These are phyloP conservation scores for Cladophialophora yegresii DNA, from an alignment of 2,329 filamentous ascomycete genomes.

Conservation along the genomic window DNA sequence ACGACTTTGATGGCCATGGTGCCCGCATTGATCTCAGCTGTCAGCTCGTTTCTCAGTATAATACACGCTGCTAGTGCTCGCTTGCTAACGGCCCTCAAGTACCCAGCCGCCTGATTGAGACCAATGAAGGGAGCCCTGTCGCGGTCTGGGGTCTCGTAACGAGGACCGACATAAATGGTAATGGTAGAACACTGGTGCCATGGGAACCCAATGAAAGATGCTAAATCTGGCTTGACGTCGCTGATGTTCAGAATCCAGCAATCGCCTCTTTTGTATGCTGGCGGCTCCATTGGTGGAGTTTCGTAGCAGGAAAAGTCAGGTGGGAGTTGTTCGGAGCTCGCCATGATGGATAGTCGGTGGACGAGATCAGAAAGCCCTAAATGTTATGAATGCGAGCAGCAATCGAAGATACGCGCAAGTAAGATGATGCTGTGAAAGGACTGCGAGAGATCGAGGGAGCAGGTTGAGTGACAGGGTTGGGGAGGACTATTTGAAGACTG, in stretches of 20 bases:
- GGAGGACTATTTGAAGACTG: neutral
- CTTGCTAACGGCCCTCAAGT: constrained; percentile 13
- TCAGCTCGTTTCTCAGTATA: constrained; percentile 7
- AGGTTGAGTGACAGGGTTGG: neutral
- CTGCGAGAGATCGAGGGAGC: neutral
- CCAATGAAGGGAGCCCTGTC: constrained; percentile 13
- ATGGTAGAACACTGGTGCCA: constrained; percentile 17
- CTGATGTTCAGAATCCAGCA: constrained; percentile 18
- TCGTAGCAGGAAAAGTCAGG: neutral
- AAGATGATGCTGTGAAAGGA: constrained; percentile 7
- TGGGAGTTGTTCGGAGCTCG: neutral
- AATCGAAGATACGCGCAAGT: constrained; percentile 1
- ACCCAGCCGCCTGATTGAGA: constrained; percentile 4
- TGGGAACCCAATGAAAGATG: constrained; percentile 8
- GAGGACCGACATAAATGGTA: constrained; percentile 15
- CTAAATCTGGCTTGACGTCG: constrained; percentile 11
- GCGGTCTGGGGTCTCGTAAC: constrained; percentile 5
- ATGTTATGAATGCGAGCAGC: neutral
- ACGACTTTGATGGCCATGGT: constrained; percentile 14
- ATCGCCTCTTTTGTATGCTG: constrained; percentile 2
- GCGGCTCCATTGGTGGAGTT: neutral
- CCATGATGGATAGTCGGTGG: neutral
- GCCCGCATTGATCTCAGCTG: constrained; percentile 15
- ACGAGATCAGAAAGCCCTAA: neutral
- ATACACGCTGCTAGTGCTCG: constrained; percentile 2